phyloP scores from a whole-genome alignment of 2,329 filamentous ascomycete genomes.

The Neonectria ditissima region DNA sequence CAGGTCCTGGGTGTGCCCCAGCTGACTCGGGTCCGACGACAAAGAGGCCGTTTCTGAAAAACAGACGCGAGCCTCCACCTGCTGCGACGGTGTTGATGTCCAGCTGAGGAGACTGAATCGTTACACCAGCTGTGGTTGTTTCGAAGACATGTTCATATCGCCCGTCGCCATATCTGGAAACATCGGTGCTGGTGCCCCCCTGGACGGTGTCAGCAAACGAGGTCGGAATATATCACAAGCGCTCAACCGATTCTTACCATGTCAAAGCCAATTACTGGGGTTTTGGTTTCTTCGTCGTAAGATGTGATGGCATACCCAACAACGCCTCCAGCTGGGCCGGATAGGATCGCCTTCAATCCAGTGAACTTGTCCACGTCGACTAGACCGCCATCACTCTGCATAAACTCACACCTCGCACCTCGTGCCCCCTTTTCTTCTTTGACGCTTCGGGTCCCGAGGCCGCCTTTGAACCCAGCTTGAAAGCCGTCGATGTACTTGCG shows the following conservation, averaged over 20 bases:
- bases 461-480: slow-evolving; percentile 82
- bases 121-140: slow-evolving; percentile 93
- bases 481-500: slow-evolving; percentile 74
- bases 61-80: slow-evolving; percentile 85
- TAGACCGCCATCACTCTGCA: slow-evolving; percentile 86
- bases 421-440: slow-evolving; percentile 72
- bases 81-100: slow-evolving; percentile 97
- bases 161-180: slow-evolving; percentile 86
- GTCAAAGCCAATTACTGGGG: slow-evolving; percentile 92
- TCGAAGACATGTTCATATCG: slow-evolving; percentile 95
- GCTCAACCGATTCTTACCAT: slow-evolving; percentile 65
- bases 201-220: slow-evolving; percentile 33
- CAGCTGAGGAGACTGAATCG: slow-evolving; percentile 90
- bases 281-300: slow-evolving; percentile 84
- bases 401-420: slow-evolving; percentile 90
- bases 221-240: slow-evolving; percentile 23
- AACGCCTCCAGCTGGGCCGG: slow-evolving; percentile 91
- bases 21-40: slow-evolving; percentile 92
- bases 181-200: slow-evolving; percentile 91
- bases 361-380: slow-evolving; percentile 85
- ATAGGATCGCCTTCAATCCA: slow-evolving; percentile 85
- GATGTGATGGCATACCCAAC: slow-evolving; percentile 93
- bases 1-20: slow-evolving; percentile 88
- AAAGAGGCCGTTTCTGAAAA: slow-evolving; percentile 91
- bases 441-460: slow-evolving; percentile 80